phyloP scores from a whole-genome alignment of 2,329 filamentous ascomycete species.

The Beauveria scarabaeidicola region DNA sequence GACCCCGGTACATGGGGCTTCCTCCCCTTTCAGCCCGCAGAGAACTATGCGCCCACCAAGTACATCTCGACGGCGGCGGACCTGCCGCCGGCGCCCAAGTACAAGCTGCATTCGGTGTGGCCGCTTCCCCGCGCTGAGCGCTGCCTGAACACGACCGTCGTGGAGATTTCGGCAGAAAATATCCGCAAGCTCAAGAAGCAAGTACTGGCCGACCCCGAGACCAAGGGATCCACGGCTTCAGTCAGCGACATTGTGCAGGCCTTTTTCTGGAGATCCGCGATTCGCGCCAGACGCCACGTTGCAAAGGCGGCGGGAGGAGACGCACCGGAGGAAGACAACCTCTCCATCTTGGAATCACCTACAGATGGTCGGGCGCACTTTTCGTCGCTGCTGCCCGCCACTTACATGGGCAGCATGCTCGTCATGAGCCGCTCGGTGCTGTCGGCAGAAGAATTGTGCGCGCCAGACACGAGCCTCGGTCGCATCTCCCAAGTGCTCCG shows the following conservation, averaged over 20 bases:
- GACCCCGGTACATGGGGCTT: slow-evolving; percentile 21
- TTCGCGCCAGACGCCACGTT: slow-evolving; percentile 26
- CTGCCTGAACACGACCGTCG: slow-evolving; percentile 21
- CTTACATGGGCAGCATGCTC: slow-evolving; percentile 22
- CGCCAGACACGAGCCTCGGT: slow-evolving; percentile 18
- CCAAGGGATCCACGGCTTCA: slow-evolving; percentile 20
- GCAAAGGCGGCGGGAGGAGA: slow-evolving; percentile 17
- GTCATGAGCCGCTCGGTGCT: slow-evolving; percentile 21
- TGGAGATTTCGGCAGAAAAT: slow-evolving; percentile 24
- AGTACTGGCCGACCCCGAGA: slow-evolving; percentile 17
- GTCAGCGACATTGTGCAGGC: slow-evolving; percentile 32
- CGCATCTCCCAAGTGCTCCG: slow-evolving; percentile 19
- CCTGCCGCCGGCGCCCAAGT: slow-evolving; percentile 18
- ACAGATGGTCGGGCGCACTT: slow-evolving; percentile 25
- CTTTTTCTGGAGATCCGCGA: slow-evolving; percentile 29
- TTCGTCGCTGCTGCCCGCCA: slow-evolving; percentile 19
- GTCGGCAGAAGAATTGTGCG: slow-evolving; percentile 20
- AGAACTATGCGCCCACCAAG: background rate
- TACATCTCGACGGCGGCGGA: background rate
- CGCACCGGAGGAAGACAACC: slow-evolving; percentile 15
- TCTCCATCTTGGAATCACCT: slow-evolving; percentile 26
- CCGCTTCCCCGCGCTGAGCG: slow-evolving; percentile 21
- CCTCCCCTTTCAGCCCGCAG: slow-evolving; percentile 17
- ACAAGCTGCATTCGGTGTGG: slow-evolving; percentile 21
- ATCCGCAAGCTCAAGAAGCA: slow-evolving; percentile 23